These are phyloP conservation scores for Stropharia rugosoannulata DNA, from an alignment of 768 basidiomycete genomes.

Conservation along the genomic window DNA sequence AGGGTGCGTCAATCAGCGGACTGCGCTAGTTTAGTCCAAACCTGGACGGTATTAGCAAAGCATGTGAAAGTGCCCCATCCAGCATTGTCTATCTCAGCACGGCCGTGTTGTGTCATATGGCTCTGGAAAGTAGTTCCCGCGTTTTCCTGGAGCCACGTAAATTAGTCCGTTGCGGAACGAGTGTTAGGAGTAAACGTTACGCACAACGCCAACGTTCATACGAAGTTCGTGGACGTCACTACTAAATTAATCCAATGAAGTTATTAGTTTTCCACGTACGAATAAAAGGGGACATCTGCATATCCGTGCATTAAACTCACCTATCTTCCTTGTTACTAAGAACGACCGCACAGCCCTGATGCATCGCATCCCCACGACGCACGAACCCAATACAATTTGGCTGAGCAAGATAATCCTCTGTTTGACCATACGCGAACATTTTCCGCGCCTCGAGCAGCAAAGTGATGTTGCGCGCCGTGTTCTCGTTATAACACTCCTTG, in stretches of 20 bases:
- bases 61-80: constrained; percentile 73
- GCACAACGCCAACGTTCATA: constrained; percentile 67
- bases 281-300: not conserved
- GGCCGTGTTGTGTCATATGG: constrained; percentile 45
- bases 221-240: constrained; percentile 44
- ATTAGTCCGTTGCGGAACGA: not conserved
- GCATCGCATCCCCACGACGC: constrained; percentile 54
- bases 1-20: not conserved
- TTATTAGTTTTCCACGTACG: not conserved
- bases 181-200: constrained; percentile 19
- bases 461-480: constrained; percentile 48
- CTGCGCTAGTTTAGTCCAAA: constrained; percentile 47
- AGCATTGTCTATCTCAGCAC: constrained; percentile 43
- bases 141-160: constrained; percentile 26
- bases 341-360: constrained; percentile 68
- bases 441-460: constrained; percentile 62
- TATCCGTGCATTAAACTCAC: constrained; percentile 21
- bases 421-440: constrained; percentile 64
- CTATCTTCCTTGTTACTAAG: constrained; percentile 57
- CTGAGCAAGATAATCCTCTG: constrained; percentile 54
- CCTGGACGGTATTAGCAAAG: constrained; percentile 50
- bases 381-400: constrained; percentile 73
- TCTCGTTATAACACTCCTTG: constrained; percentile 59
- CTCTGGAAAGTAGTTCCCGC: constrained; percentile 43
- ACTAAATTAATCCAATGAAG: constrained; percentile 22